Evolutionary conservation across 441 rosid genomes (phyloP).

Genomic region (Aquilaria agallochum): DNA sequence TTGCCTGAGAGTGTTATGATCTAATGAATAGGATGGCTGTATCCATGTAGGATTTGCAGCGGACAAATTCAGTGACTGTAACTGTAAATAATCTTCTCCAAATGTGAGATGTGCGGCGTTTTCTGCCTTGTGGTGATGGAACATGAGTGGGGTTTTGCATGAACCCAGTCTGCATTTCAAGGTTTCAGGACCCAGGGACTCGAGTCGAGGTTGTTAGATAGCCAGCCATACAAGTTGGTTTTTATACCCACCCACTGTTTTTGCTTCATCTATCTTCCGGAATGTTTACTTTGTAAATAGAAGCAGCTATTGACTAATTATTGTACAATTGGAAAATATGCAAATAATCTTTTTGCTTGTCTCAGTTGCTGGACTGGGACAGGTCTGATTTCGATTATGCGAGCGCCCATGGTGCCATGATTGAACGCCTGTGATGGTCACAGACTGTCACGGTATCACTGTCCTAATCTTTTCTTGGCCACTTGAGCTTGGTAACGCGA

Average conservation of each 20-base stretch:
- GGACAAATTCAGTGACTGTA: slow-evolving; percentile 81
- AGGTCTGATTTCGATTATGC: too few species aligned
- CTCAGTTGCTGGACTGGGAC: too few species aligned
- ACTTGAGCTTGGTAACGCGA: too few species aligned
- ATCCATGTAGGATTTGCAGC: slow-evolving; percentile 73
- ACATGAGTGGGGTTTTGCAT: too few species aligned
- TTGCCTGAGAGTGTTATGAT: not conserved
- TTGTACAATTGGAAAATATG: slow-evolving; percentile 27
- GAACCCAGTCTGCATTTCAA: too few species aligned
- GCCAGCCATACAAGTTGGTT: slow-evolving; percentile 13
- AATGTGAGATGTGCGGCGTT: slow-evolving; percentile 41
- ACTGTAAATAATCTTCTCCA: slow-evolving; percentile 99
- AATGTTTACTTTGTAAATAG: slow-evolving; percentile 43
- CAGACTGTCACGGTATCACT: too few species aligned
- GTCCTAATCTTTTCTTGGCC: too few species aligned
- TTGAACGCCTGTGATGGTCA: too few species aligned
- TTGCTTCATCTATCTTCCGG: slow-evolving; percentile 18
- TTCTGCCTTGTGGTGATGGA: not conserved
- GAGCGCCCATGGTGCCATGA: too few species aligned
- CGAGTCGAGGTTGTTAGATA: slow-evolving; percentile 22
- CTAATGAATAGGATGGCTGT: slow-evolving; percentile 4
- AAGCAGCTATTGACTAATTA: slow-evolving; percentile 22
- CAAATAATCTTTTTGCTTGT: not conserved
- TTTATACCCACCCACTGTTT: slow-evolving; percentile 7
- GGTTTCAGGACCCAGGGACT: not conserved